Evolutionary conservation across 1,284 basidiomycete genomes (phyloP).

Genomic region (Vanrija humicola): DNA sequence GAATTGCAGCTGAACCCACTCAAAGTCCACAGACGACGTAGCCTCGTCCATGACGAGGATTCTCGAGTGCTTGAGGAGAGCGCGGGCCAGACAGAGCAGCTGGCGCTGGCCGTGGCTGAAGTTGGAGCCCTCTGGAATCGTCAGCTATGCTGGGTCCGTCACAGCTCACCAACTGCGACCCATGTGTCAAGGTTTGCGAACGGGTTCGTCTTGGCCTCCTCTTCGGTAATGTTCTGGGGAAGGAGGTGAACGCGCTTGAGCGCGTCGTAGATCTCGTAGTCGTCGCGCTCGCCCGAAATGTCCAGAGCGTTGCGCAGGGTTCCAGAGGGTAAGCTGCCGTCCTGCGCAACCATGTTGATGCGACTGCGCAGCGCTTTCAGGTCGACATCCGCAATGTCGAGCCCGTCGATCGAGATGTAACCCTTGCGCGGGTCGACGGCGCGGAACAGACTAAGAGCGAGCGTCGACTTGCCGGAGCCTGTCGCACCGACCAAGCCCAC

Average conservation of each 20-base stretch:
- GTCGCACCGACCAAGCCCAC: slow-evolving; percentile 73
- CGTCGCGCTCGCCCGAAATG: slow-evolving; percentile 41
- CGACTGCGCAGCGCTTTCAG: slow-evolving; percentile 59
- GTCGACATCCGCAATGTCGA: slow-evolving; percentile 59
- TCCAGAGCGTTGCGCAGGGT: slow-evolving; percentile 66
- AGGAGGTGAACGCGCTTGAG: slow-evolving; percentile 58
- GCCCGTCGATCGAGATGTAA: slow-evolving; percentile 65
- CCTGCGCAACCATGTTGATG: slow-evolving; percentile 57
- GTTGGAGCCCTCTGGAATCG: slow-evolving; percentile 55
- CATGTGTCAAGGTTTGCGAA: slow-evolving; percentile 56
- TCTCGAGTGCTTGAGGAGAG: slow-evolving; percentile 64
- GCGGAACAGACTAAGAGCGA: slow-evolving; percentile 66
- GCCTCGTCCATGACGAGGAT: slow-evolving; percentile 63
- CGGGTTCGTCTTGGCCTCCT: slow-evolving; percentile 50
- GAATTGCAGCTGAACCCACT: slow-evolving; percentile 45
- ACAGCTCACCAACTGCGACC: slow-evolving; percentile 31
- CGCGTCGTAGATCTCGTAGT: slow-evolving; percentile 57
- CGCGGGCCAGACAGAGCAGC: slow-evolving; percentile 66
- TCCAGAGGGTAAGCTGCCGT: slow-evolving; percentile 46
- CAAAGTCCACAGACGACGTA: slow-evolving; percentile 68
- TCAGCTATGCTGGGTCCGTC: slow-evolving; percentile 1
- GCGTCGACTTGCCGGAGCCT: slow-evolving; percentile 64
- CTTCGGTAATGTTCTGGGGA: slow-evolving; percentile 49
- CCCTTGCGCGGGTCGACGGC: slow-evolving; percentile 64
- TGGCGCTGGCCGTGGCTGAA: slow-evolving; percentile 76